Evolutionary conservation across 768 basidiomycete genomes (phyloP).

Genomic region (Cyathus striatus): DNA sequence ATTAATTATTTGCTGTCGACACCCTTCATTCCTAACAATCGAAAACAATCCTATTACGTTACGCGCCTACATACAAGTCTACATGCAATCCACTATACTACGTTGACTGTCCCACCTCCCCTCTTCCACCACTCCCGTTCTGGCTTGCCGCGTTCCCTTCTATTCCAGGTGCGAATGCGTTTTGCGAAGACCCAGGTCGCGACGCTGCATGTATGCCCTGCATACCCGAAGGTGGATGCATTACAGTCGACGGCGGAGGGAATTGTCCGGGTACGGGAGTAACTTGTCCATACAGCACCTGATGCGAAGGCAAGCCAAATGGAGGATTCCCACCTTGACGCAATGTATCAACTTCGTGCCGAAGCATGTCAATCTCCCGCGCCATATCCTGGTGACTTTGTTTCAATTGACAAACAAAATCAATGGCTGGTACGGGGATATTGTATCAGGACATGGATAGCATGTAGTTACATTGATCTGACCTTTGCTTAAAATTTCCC

Average conservation of each 20-base stretch:
- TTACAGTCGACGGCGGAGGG: slow-evolving; percentile 38
- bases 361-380: slow-evolving; percentile 72
- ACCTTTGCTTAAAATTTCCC: slow-evolving; percentile 99
- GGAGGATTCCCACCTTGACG: slow-evolving; percentile 53
- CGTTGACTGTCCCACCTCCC: too few relatives aligned
- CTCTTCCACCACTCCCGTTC: slow-evolving; percentile 43
- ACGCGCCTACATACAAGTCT: too few relatives aligned
- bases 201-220: slow-evolving; percentile 36
- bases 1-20: too few relatives aligned
- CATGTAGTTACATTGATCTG: slow-evolving; percentile 14
- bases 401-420: slow-evolving; percentile 80
- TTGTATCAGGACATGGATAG: neutral
- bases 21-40: too few relatives aligned
- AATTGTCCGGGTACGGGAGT: slow-evolving; percentile 38
- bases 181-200: slow-evolving; percentile 61
- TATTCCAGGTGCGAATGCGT: slow-evolving; percentile 40
- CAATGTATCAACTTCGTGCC: slow-evolving; percentile 66
- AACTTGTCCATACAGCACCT: slow-evolving; percentile 46
- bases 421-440: slow-evolving; percentile 56
- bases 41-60: neutral
- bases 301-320: slow-evolving; percentile 44
- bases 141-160: too few relatives aligned
- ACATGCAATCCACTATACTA: too few relatives aligned
- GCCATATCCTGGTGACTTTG: slow-evolving; percentile 71
- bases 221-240: slow-evolving; percentile 35